Conservation (phyloP, 768 basidiomycete species). For the Hygrophorus pudorinus region DNA sequence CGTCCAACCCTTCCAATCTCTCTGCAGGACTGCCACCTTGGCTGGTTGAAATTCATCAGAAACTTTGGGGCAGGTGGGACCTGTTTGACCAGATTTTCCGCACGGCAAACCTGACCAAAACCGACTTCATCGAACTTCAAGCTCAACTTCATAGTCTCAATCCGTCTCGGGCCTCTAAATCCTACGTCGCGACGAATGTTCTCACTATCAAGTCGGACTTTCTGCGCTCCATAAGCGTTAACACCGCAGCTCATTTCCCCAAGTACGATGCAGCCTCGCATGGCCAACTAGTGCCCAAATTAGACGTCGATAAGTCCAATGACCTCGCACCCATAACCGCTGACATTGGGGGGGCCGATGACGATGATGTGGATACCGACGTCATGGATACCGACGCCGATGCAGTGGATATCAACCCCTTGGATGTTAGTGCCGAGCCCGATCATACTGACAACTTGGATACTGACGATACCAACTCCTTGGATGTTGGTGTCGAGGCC, state of each 20-base stretch:
- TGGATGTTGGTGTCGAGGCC: not conserved
- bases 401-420: no score
- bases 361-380: not conserved
- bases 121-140: no score
- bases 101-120: no score
- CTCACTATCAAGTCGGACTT: conserved; percentile 7
- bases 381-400: no score
- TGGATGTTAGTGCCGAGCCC: no score
- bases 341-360: not conserved
- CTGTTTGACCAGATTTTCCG: conserved; percentile 6
- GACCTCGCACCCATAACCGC: no score
- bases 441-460: no score
- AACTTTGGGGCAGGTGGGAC: conserved; percentile 5
- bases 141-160: no score
- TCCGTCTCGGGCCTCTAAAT: conserved; percentile 5
- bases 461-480: no score
- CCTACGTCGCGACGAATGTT: conserved; percentile 5
- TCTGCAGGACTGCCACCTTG: not conserved
- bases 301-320: not conserved
- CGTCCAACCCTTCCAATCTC: no score
- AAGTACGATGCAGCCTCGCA: not conserved
- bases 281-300: no score
- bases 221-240: conserved; percentile 4
- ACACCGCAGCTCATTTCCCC: not conserved
- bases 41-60: no score